These are phyloP conservation scores for Pyrenophora teres DNA, from an alignment of 2,329 filamentous ascomycete species.

Conservation along the genomic window DNA sequence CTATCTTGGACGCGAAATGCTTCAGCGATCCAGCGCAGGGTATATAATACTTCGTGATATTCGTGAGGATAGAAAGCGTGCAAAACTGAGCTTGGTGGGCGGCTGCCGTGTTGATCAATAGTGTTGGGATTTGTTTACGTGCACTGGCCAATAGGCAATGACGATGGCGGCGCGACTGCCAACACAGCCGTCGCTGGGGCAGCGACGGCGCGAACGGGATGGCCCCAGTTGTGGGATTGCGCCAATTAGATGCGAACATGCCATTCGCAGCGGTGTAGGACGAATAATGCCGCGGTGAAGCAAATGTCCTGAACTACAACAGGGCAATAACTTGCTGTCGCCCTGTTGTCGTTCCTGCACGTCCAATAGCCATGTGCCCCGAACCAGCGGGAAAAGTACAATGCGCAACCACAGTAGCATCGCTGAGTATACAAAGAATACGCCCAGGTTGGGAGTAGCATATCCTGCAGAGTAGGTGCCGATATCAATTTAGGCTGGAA, in stretches of 20 bases:
- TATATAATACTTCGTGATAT: conserved; percentile 40
- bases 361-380: too few relatives aligned
- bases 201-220: conserved; percentile 24
- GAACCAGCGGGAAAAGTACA: too few relatives aligned
- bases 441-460: too few relatives aligned
- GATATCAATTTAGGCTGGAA: too few relatives aligned
- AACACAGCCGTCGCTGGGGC: conserved; percentile 40
- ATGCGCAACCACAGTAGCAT: too few relatives aligned
- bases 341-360: too few relatives aligned
- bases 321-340: too few relatives aligned
- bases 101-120: conserved; percentile 28
- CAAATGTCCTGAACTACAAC: too few relatives aligned
- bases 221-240: background rate
- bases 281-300: too few relatives aligned
- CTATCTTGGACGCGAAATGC: conserved; percentile 15
- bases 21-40: conserved; percentile 45
- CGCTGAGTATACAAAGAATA: too few relatives aligned
- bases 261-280: too few relatives aligned
- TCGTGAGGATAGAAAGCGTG: conserved; percentile 26
- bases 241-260: conserved; percentile 4
- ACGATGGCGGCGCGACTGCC: conserved; percentile 29
- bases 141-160: conserved; percentile 19
- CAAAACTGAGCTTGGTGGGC: conserved; percentile 23
- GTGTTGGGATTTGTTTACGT: conserved; percentile 34
- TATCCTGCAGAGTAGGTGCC: too few relatives aligned